Evolutionary conservation across 108 stramenopile species (phyloP).

Genomic region (Cyclotella distinguenda): DNA sequence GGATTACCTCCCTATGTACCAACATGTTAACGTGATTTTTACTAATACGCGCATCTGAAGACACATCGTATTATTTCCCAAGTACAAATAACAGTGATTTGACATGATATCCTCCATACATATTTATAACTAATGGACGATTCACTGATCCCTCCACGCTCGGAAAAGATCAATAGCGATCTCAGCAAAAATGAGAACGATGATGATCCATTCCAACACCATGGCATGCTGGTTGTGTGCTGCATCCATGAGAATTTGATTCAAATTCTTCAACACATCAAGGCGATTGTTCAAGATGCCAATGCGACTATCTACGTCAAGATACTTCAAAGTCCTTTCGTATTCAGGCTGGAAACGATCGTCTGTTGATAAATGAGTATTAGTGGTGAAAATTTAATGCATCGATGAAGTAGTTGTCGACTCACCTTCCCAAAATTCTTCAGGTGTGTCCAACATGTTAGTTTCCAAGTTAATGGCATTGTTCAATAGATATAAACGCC

Average conservation of each 20-base stretch:
- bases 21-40: too few species aligned
- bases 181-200: conserved; percentile 42
- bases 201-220: conserved; percentile 52
- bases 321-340: conserved; percentile 40
- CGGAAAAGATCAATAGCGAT: conserved; percentile 28
- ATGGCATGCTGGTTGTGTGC: conserved; percentile 42
- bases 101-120: too few species aligned
- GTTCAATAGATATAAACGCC: conserved; percentile 45
- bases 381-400: not conserved
- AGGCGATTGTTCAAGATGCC: conserved; percentile 38
- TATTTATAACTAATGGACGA: not conserved
- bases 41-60: too few species aligned
- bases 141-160: conserved; percentile 10
- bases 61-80: too few species aligned
- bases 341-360: conserved; percentile 51
- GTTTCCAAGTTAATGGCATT: conserved; percentile 55
- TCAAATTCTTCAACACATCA: conserved; percentile 41
- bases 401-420: not conserved
- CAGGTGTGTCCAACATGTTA: conserved; percentile 48
- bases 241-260: conserved; percentile 50
- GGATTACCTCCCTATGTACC: too few species aligned
- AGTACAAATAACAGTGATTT: too few species aligned
- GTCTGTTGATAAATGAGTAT: conserved; percentile 9
- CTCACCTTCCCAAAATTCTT: conserved; percentile 57
- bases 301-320: conserved; percentile 36